Percentiles rank a stretch among this genome's conserved stretches.
Evolutionary conservation across 495 filamentous ascomycete species (phyloP).

Genomic region (Chaetomium cochliodes): DNA sequence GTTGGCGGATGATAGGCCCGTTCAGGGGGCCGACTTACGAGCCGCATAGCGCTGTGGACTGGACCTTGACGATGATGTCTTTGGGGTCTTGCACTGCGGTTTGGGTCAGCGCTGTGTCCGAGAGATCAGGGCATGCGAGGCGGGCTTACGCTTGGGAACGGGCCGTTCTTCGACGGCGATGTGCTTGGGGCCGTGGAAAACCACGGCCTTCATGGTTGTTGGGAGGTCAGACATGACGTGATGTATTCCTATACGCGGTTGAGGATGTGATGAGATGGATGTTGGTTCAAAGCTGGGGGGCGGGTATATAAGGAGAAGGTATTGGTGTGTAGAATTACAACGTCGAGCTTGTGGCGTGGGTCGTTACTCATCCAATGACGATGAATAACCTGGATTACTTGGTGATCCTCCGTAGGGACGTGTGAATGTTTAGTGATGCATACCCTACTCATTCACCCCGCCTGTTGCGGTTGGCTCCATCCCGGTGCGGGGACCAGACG

Average conservation of each 20-base stretch:
- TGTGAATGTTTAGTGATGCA: not conserved
- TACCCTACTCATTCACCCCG: not conserved
- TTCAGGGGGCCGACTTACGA: conserved; percentile 57
- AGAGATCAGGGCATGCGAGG: not conserved
- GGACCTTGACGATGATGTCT: conserved; percentile 84
- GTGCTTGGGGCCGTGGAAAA: conserved; percentile 64
- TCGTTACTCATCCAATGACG: not conserved
- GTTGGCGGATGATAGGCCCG: not conserved
- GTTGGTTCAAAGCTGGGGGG: not conserved
- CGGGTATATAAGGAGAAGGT: not conserved
- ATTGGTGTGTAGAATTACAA: not conserved
- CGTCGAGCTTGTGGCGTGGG: not conserved
- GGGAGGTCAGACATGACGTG: conserved; percentile 15
- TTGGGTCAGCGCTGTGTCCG: not conserved
- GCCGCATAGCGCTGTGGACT: conserved; percentile 84
- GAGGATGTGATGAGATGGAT: not conserved
- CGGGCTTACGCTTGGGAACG: conserved; percentile 52
- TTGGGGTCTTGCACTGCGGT: conserved; percentile 61
- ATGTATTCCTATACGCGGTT: not conserved
- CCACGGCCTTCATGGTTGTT: conserved; percentile 64
- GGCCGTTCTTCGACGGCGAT: conserved; percentile 64
- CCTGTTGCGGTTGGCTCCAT: not conserved
- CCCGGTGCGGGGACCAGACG: conserved; percentile 6
- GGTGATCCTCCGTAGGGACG: not conserved
- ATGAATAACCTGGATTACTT: not conserved